Base-by-base conservation (phyloP, 768 basidiomycete genomes). In the Phaeotremella skinneri region DNA sequence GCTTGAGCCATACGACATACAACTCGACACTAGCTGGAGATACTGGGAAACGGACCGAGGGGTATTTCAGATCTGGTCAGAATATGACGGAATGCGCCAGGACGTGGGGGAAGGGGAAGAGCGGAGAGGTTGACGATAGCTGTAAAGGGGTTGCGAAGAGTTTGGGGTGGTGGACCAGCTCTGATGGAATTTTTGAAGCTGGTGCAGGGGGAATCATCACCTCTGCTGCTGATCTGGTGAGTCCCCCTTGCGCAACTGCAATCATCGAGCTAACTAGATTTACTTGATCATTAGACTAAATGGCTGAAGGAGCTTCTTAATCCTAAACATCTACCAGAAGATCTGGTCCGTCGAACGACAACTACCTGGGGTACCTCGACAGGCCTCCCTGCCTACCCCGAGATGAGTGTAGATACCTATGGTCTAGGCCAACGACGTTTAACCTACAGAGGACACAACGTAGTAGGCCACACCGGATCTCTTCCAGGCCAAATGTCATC, bases 131-230 rank as follows among this genome's bases (percentile, higher is more conserved):
- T 7, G 49, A 43, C 7, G 26, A 17, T 21, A 32, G 49, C 2
- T 27, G n/a, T 17, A 59, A 37, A 30, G 21, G 26, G n/a, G 17
- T 55, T 48, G 20, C 41, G 2, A 55, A 49, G 13, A 53, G 55
- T 48, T 13, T 55, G 7, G 51, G 51, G 21, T 69, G 65, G 63
- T 66, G 52, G 52, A 49, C 42, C 16, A 43, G 57, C 11, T 47
- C 41, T 3, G 62, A 72, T 55, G 63, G 50, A 1, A 49, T 59
- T 4, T 30, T 53, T 34, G 23, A 58, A 30, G 66, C 61, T 56
- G 74, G 70, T 11, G 41, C 69, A 2, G 72, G 73, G 1, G 76
- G 72, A 5, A 49, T 75, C 0, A 63, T 71, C 25, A 56, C 57
- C 4, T 57, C 51, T 20, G 61, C 58, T 1, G 52, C 37, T 2